Conservation (phyloP, 208 protist genomes). For the Crithidia brevicula region DNA sequence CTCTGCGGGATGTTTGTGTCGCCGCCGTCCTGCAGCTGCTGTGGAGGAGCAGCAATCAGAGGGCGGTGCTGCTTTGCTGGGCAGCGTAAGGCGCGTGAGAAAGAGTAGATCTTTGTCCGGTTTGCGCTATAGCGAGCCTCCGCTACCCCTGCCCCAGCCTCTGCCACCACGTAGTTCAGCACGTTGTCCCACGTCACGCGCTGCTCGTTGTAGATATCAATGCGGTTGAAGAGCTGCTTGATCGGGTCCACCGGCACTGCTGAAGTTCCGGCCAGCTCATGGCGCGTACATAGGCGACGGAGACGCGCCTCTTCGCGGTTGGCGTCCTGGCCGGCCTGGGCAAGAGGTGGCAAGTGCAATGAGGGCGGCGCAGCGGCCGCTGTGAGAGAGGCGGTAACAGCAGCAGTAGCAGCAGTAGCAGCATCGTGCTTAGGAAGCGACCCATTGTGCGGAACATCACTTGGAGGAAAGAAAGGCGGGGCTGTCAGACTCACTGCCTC, state of each 20-base stretch:
- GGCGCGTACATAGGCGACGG: slow-evolving; percentile 20
- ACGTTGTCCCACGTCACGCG: slow-evolving; percentile 69
- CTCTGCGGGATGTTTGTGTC: too few relatives aligned
- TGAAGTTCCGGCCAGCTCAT: slow-evolving; percentile 25
- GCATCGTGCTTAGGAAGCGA: too few relatives aligned
- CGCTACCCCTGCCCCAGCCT: slow-evolving; percentile 21
- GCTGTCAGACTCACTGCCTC: neutral
- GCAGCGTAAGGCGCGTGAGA: slow-evolving; percentile 36
- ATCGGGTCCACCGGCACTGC: slow-evolving; percentile 27
- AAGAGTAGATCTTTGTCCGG: slow-evolving; percentile 47
- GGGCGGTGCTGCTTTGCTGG: neutral
- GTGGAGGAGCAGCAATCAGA: neutral
- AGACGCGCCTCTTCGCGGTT: slow-evolving; percentile 29
- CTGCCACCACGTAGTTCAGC: slow-evolving; percentile 53
- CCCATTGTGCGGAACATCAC: neutral
- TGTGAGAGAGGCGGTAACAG: too few relatives aligned
- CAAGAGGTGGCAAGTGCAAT: neutral
- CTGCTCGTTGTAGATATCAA: slow-evolving; percentile 51
- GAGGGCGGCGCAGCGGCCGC: too few relatives aligned
- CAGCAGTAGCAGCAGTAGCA: too few relatives aligned
- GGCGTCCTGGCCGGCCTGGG: neutral
- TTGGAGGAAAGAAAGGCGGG: too few relatives aligned
- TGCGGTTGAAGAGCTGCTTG: slow-evolving; percentile 53
- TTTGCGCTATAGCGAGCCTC: slow-evolving; percentile 23
- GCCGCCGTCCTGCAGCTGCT: neutral